These are phyloP conservation scores for Linaria vulgaris DNA, from an alignment of 257 asterid species.

Conservation along the genomic window DNA sequence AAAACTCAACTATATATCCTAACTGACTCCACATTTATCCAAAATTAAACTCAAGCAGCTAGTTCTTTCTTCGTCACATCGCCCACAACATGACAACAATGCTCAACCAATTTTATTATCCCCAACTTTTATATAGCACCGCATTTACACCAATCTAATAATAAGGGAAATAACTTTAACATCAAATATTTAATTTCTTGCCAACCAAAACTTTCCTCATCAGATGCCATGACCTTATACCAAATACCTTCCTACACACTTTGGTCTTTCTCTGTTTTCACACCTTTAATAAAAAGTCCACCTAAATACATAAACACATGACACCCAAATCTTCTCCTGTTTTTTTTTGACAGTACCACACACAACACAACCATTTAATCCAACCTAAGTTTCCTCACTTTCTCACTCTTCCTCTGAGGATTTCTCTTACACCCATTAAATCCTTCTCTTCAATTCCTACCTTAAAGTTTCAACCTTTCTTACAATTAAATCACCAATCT, in stretches of 20 bases:
- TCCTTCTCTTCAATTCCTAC: slow-evolving; percentile 5
- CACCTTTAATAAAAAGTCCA: slow-evolving; percentile 23
- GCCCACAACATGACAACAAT: too few relatives aligned
- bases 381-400: slow-evolving; percentile 35
- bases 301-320: slow-evolving; percentile 21
- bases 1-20: too few relatives aligned
- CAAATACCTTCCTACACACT: slow-evolving; percentile 11
- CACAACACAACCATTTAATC: slow-evolving; percentile 40
- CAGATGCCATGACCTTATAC: slow-evolving; percentile 32
- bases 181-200: slow-evolving; percentile 26
- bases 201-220: slow-evolving; percentile 35
- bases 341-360: neutral
- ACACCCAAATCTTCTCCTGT: slow-evolving; percentile 25
- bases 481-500: too few relatives aligned
- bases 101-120: too few relatives aligned
- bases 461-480: slow-evolving; percentile 31
- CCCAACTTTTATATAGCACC: too few relatives aligned
- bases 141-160: neutral
- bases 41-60: too few relatives aligned
- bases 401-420: slow-evolving; percentile 20
- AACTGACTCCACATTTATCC: too few relatives aligned
- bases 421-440: slow-evolving; percentile 21
- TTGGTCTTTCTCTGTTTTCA: neutral
- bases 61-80: too few relatives aligned
- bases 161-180: neutral